A percentile compares a stretch with the other conserved stretches of the same genome.
phyloP scores from a whole-genome alignment of 1,139 yeast species.

The Blastobotrys raffinosifermentans region DNA sequence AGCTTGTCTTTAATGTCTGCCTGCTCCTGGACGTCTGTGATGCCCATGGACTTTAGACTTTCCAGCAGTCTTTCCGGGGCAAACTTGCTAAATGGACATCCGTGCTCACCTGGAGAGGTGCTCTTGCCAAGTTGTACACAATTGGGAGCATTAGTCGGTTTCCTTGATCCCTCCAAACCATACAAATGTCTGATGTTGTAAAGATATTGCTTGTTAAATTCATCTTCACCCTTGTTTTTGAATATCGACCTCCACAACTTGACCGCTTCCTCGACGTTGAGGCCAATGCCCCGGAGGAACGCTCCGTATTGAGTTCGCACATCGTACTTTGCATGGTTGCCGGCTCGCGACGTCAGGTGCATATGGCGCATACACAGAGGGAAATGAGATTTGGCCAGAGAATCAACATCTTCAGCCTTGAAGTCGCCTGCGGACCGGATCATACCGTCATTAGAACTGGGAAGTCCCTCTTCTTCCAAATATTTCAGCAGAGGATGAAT shows the following conservation, averaged over 20 bases:
- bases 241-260: constrained; percentile 71
- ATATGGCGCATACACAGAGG: constrained; percentile 79
- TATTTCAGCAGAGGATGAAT: constrained; percentile 76
- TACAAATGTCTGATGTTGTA: constrained; percentile 85
- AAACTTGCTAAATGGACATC: constrained; percentile 87
- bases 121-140: constrained; percentile 71
- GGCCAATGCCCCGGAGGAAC: constrained; percentile 84
- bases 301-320: constrained; percentile 84
- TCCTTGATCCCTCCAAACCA: constrained; percentile 87
- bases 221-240: constrained; percentile 59
- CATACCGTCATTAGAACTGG: constrained; percentile 14
- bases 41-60: constrained; percentile 60
- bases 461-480: constrained; percentile 52
- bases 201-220: constrained; percentile 78
- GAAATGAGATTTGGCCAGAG: constrained; percentile 55
- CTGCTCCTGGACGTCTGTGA: constrained; percentile 57
- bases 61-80: constrained; percentile 52
- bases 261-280: constrained; percentile 80
- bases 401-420: constrained; percentile 56
- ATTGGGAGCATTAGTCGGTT: constrained; percentile 79
- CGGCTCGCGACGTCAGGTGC: constrained; percentile 52
- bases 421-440: constrained; percentile 43
- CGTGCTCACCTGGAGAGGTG: constrained; percentile 75
- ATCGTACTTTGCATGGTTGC: constrained; percentile 69
- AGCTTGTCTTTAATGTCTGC: constrained; percentile 62